Percentiles rank a stretch among this genome's conserved stretches.
Conservation (phyloP, 202 grass and related monocot species). For the Thinopyrum obtusiflorum region DNA sequence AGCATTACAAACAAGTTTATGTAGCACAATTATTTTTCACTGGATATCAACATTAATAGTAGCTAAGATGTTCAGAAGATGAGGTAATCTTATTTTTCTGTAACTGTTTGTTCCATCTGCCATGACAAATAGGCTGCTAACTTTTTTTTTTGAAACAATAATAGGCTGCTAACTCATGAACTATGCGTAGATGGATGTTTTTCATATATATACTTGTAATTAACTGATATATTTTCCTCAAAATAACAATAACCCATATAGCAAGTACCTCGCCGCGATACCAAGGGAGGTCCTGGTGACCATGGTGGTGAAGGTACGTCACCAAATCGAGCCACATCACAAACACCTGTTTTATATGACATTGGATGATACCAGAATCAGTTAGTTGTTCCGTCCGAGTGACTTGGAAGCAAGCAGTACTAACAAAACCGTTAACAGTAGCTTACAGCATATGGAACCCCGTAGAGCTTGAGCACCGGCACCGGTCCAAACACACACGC, state of each 20-base stretch:
- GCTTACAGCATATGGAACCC: conserved; percentile 41
- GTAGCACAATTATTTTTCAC: background rate
- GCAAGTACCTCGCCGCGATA: conserved; percentile 67
- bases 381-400: background rate
- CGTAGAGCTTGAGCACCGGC: conserved; percentile 4
- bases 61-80: conserved; percentile 9
- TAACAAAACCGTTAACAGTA: background rate
- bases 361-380: background rate
- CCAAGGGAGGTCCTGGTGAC: conserved; percentile 74
- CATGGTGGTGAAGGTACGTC: conserved; percentile 93
- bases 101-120: background rate
- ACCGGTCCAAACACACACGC: conserved; percentile 36
- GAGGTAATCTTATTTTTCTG: background rate
- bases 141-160: background rate
- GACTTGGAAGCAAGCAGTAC: background rate
- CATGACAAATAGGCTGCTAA: conserved; percentile 15
- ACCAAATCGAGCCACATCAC: conserved; percentile 87
- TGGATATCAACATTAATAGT: background rate
- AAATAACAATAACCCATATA: background rate
- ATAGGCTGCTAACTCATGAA: conserved; percentile 3
- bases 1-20: background rate
- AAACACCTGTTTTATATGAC: conserved; percentile 55
- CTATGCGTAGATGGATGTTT: background rate
- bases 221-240: conserved; percentile 18
- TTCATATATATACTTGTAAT: background rate